These are phyloP conservation scores for Cymodocea nodosa DNA, from an alignment of 116 monocot genomes.

Conservation along the genomic window DNA sequence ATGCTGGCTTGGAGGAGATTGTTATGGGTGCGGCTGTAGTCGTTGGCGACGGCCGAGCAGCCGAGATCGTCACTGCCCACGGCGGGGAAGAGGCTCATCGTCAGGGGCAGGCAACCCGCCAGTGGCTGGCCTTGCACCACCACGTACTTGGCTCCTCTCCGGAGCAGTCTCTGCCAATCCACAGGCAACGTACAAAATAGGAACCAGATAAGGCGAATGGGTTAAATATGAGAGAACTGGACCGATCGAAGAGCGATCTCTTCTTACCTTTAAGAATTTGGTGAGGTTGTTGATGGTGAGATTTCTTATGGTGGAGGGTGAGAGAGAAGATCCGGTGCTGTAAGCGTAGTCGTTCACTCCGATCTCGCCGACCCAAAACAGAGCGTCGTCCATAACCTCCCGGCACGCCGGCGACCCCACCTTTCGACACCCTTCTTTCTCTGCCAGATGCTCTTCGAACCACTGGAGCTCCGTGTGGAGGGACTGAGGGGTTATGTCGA, in stretches of 20 bases:
- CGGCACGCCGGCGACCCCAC: slow-evolving; percentile 5
- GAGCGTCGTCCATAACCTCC: slow-evolving; percentile 23
- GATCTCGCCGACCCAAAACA: slow-evolving; percentile 93
- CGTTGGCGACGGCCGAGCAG: slow-evolving; percentile 49
- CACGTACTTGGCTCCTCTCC: slow-evolving; percentile 60
- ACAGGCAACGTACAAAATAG: too few species aligned
- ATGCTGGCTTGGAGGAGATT: slow-evolving; percentile 32
- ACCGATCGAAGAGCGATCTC: too few species aligned
- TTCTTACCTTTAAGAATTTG: slow-evolving; percentile 50
- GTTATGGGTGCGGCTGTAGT: slow-evolving; percentile 38
- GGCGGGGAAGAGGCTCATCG: slow-evolving; percentile 26
- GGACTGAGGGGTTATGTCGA: slow-evolving; percentile 59
- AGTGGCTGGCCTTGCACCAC: slow-evolving; percentile 79
- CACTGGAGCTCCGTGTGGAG: slow-evolving; percentile 50
- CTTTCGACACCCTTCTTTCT: slow-evolving; percentile 20
- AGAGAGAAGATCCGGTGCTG: slow-evolving; percentile 29
- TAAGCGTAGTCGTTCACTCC: slow-evolving; percentile 85
- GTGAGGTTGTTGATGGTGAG: slow-evolving; percentile 35
- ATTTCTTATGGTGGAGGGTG: slow-evolving; percentile 15
- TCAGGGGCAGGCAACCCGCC: slow-evolving; percentile 62
- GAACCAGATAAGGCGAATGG: too few species aligned
- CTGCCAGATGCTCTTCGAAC: slow-evolving; percentile 39
- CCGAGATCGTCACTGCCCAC: slow-evolving; percentile 45
- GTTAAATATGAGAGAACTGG: too few species aligned
- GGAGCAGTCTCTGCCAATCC: slow-evolving; percentile 36